Conservation (phyloP, 257 asterid species). For the Ballota nigra region DNA sequence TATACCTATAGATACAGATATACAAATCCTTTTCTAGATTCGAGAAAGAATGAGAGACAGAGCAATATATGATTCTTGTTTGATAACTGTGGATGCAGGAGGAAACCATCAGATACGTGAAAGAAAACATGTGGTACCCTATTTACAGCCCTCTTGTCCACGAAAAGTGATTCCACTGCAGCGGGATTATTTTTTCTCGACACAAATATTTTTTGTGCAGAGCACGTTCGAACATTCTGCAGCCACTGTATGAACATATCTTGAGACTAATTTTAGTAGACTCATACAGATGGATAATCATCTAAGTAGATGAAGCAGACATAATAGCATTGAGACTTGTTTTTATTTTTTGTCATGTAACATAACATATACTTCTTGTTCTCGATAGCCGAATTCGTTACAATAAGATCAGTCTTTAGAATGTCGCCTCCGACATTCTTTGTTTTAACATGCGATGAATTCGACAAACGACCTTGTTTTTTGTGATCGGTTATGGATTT, state of each 20-base stretch:
- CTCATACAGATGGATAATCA: conserved; percentile 10
- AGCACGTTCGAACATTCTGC: conserved; percentile 19
- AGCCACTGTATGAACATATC: conserved; percentile 19
- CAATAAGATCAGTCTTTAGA: not conserved
- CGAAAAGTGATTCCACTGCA: conserved; percentile 55
- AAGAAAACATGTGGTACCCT: conserved; percentile 86
- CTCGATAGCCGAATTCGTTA: not conserved
- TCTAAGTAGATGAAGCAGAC: conserved; percentile 19
- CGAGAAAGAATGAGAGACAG: not conserved
- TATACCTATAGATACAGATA: not conserved
- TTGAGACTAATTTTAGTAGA: conserved; percentile 14
- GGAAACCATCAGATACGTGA: conserved; percentile 59
- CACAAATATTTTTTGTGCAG: conserved; percentile 21
- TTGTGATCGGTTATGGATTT: not conserved
- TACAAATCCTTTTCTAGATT: not conserved
- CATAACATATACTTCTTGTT: not conserved
- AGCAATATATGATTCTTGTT: not conserved
- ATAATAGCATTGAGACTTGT: not conserved
- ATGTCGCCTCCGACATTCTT: not conserved
- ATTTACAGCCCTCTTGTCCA: conserved; percentile 94
- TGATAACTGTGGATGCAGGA: conserved; percentile 58
- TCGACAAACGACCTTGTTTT: not conserved
- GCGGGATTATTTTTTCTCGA: not conserved
- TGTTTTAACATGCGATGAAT: not conserved
- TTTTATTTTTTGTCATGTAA: not conserved